Conservation (phyloP, 2,329 filamentous ascomycete species). For the Paecilomyces dactylethromorphus region DNA sequence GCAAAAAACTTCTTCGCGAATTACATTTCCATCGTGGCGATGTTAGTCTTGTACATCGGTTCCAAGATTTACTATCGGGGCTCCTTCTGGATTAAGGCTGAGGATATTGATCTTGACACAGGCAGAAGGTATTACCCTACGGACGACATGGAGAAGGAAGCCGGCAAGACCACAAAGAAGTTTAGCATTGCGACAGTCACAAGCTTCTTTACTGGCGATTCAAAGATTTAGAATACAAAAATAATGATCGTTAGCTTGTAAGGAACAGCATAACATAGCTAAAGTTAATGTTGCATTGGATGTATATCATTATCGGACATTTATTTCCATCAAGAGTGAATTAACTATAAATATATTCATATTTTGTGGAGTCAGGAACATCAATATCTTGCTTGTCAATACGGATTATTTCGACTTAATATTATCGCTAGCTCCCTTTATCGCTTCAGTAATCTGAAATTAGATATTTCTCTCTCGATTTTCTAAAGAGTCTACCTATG, state of each 20-base stretch:
- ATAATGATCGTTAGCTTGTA: neutral
- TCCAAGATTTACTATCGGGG: slow-evolving; percentile 36
- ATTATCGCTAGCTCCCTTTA: no score
- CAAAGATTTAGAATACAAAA: neutral
- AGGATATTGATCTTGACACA: slow-evolving; percentile 28
- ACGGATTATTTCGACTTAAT: no score
- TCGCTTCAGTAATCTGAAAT: no score
- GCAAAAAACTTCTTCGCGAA: slow-evolving; percentile 43
- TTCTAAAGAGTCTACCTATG: no score
- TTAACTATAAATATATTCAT: no score
- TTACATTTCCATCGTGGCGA: slow-evolving; percentile 39
- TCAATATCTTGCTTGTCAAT: no score
- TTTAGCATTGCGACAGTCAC: neutral
- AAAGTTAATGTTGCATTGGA: no score
- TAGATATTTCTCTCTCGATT: no score
- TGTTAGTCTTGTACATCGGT: slow-evolving; percentile 37
- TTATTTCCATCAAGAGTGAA: no score
- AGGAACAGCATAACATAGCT: no score
- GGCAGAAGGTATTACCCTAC: neutral
- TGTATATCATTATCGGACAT: no score
- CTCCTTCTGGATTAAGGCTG: slow-evolving; percentile 25
- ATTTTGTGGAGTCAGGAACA: no score
- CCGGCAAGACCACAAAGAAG: neutral
- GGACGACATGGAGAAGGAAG: neutral
- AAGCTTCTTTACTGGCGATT: neutral